These are phyloP conservation scores for Vaccinium corymbosum DNA, from an alignment of 148 eudicot species.

Conservation along the genomic window DNA sequence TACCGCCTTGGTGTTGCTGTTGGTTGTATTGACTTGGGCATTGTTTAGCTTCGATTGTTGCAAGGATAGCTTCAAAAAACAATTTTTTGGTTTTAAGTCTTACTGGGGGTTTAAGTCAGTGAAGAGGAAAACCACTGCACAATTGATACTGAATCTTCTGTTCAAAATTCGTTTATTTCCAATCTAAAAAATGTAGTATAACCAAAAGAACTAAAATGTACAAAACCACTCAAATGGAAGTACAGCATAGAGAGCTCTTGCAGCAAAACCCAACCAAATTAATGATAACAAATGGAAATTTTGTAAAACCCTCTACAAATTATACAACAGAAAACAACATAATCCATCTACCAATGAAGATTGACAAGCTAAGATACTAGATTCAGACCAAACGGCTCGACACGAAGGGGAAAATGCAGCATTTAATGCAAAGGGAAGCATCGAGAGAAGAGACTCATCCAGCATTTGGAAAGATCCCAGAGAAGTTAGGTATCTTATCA, in stretches of 20 bases:
- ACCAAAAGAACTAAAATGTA: neutral
- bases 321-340: neutral
- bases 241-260: constrained; percentile 12
- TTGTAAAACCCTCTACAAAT: constrained; percentile 19
- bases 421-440: neutral
- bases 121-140: constrained; percentile 6
- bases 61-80: neutral
- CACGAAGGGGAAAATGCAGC: neutral
- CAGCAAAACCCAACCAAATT: constrained; percentile 5
- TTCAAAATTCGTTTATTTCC: constrained; percentile 1
- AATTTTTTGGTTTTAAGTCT: neutral
- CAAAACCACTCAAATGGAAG: constrained; percentile 10
- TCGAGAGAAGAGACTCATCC: constrained; percentile 20
- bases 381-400: neutral
- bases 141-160: neutral
- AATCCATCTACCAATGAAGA: constrained; percentile 5
- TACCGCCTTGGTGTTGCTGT: neutral
- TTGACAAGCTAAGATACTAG: constrained; percentile 14
- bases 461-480: constrained; percentile 66
- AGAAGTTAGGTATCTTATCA: constrained; percentile 87
- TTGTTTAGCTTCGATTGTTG: neutral
- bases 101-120: neutral
- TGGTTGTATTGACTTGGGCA: neutral
- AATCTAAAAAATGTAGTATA: neutral
- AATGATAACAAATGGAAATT: constrained; percentile 13